Evolutionary conservation across 495 filamentous ascomycete species (phyloP).

Genomic region (Penicillium herquei): DNA sequence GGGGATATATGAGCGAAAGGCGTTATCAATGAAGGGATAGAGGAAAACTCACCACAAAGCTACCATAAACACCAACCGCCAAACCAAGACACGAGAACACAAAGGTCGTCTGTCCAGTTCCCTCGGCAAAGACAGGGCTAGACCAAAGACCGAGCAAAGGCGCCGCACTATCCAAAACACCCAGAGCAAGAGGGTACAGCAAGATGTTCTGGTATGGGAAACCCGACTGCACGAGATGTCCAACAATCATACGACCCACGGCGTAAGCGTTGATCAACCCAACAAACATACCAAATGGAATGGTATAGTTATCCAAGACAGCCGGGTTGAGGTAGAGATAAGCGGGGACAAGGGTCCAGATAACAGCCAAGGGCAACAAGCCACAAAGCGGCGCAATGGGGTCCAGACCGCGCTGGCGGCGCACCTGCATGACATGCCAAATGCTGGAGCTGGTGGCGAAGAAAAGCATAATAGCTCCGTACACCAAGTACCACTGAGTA

Average conservation of each 20-base stretch:
- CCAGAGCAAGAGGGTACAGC: constrained; percentile 65
- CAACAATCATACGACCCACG: constrained; percentile 92
- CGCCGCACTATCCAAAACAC: constrained; percentile 74
- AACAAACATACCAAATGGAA: constrained; percentile 84
- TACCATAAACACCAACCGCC: constrained; percentile 84
- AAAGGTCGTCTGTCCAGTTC: constrained; percentile 78
- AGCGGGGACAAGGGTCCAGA: constrained; percentile 69
- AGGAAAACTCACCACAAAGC: constrained; percentile 69
- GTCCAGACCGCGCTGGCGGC: constrained; percentile 68
- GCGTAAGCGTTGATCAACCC: constrained; percentile 90
- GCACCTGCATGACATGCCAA: constrained; percentile 76
- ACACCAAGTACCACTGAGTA: constrained; percentile 91
- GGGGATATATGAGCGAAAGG: constrained; percentile 3
- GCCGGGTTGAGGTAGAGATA: constrained; percentile 83
- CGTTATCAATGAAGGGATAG: background rate
- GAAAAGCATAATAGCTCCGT: constrained; percentile 77
- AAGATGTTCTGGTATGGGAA: constrained; percentile 88
- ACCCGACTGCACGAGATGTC: constrained; percentile 76
- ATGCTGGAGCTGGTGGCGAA: constrained; percentile 75
- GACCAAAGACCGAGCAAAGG: constrained; percentile 75
- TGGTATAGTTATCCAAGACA: constrained; percentile 75
- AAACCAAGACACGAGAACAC: constrained; percentile 80
- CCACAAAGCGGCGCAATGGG: constrained; percentile 72
- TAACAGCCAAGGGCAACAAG: constrained; percentile 71
- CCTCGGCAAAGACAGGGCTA: constrained; percentile 64